Conservation (phyloP, 257 asterid genomes). For the Jacaranda mimosifolia region DNA sequence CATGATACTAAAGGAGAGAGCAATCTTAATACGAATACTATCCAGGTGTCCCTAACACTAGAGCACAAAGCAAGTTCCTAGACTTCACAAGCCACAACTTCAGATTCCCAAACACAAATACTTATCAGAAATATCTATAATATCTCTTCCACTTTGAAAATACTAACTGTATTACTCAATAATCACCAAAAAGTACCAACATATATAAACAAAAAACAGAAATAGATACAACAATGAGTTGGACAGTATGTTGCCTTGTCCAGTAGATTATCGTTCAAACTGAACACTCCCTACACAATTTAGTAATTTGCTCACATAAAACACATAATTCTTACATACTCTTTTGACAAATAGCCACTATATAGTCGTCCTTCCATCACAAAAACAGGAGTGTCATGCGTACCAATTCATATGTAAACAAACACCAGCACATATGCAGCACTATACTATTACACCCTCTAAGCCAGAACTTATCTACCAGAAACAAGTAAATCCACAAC, state of each 20-base stretch:
- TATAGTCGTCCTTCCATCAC: neutral
- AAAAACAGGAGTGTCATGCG: slow-evolving; percentile 9
- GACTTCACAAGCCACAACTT: neutral
- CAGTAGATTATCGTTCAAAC: neutral
- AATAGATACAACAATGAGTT: neutral
- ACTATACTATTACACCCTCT: neutral
- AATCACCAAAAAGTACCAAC: neutral
- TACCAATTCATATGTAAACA: neutral
- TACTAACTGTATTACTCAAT: neutral
- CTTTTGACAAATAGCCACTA: neutral
- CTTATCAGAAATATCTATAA: neutral
- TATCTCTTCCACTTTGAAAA: neutral
- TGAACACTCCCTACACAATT: slow-evolving; percentile 17
- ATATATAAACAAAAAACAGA: neutral
- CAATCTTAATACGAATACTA: neutral
- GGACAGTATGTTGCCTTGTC: neutral
- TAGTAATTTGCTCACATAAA: neutral
- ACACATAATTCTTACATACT: slow-evolving; percentile 1
- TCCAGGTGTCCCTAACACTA: neutral
- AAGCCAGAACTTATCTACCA: neutral
- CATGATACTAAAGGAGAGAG: no score
- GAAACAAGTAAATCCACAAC: neutral
- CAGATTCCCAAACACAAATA: neutral
- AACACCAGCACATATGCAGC: neutral
- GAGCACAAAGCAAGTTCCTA: neutral